Evolutionary conservation across 352 stramenopile species (phyloP).

Genomic region (Pythium myriotylum): DNA sequence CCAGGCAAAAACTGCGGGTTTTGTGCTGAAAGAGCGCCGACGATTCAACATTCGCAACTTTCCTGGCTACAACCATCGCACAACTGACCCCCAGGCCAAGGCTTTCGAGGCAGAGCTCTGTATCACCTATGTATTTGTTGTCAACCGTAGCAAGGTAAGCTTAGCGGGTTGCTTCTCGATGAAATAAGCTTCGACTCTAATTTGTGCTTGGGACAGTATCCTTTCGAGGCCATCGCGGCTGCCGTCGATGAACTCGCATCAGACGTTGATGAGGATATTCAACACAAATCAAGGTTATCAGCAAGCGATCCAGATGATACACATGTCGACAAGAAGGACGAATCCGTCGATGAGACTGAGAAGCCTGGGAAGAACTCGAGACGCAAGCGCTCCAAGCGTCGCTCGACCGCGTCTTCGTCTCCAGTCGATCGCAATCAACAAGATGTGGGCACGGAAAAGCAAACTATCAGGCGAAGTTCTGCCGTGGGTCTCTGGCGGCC

Average conservation of each 20-base stretch:
- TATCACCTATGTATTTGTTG: conserved; percentile 86
- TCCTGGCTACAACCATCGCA: conserved; percentile 86
- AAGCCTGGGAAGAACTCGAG: conserved; percentile 7
- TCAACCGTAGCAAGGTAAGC: conserved; percentile 74
- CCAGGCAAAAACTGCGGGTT: conserved; percentile 64
- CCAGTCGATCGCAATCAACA: background rate
- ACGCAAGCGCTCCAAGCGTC: conserved; percentile 22
- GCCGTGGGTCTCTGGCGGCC: conserved; percentile 25
- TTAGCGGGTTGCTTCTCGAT: no score
- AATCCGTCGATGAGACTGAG: background rate
- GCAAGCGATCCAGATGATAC: background rate
- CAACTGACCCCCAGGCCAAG: conserved; percentile 85
- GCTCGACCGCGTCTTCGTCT: background rate
- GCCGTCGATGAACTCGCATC: conserved; percentile 2
- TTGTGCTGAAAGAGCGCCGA: conserved; percentile 78
- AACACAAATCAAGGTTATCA: background rate
- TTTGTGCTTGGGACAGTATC: conserved; percentile 13
- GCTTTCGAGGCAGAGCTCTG: conserved; percentile 83
- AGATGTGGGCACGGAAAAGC: background rate
- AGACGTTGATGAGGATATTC: background rate
- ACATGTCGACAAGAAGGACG: background rate
- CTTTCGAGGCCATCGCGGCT: conserved; percentile 7
- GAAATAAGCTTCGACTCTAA: background rate
- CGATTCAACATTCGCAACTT: conserved; percentile 77
- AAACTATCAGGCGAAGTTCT: background rate